Base-by-base conservation (phyloP, 345 rosid genomes). In the Pelargonium nanum region DNA sequence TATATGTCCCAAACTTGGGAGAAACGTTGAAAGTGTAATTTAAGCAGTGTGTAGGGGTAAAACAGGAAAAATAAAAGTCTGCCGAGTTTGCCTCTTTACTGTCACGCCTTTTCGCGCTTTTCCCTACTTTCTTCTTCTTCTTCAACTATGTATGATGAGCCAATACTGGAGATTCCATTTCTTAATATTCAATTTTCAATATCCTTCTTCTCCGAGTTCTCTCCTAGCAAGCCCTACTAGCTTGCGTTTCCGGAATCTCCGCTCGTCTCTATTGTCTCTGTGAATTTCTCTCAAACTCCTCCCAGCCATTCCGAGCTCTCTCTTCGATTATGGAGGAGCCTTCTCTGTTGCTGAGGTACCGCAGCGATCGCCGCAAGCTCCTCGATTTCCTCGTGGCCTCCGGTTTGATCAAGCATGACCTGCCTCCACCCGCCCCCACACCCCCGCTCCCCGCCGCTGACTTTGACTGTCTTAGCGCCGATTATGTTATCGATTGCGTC, bases 281-380 rank as follows among this genome's bases (percentile, higher is more conserved):
- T 19, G 21, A 21, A 48, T 15, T 48, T 52, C 22, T 52, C 55
- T 21, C 17, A 45, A 52, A 6, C 15, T 40, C 48, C 17, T 40
- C 48, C 15, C 9, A 40, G 10, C 15, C 48, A 17, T 19, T 52
- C n/a, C 17, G 21, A 17, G 22, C 48, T 40, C 48, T 40, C n/a
- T 40, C 15, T 40, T 40, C 55, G 22, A n/a, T 52, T 52, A 72
- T 62, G 78, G 70, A 70, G 63, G 70, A 73, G 68, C 56, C 74
- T 54, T 68, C 75, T 64, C 73, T 82, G 58, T 56, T 87, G 62
- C 73, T 76, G 10, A 86, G 80, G 44, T 85, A 89, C 85, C 86
- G 97, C 65, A 66, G 71, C 62, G 97, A 93, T 85, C 97, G 97
- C 63, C 95, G 94, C 61, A 85, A 84, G 84, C 87, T 93, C 23